These are phyloP conservation scores for Dissophora globulifera DNA, from an alignment of 192 early-diverging fungal species.

Conservation along the genomic window DNA sequence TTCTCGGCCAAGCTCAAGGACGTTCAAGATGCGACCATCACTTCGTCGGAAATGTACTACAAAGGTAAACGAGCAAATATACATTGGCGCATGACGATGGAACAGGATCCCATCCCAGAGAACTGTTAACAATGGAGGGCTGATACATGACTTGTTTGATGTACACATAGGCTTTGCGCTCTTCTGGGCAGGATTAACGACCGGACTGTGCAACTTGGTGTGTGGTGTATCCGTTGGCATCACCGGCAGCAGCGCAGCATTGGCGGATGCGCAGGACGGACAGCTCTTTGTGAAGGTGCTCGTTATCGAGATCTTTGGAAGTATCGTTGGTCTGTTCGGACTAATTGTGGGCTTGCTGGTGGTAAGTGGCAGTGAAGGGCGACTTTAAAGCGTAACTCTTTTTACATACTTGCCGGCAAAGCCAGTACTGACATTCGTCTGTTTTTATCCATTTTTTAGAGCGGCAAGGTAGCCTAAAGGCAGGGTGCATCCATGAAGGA, in stretches of 20 bases:
- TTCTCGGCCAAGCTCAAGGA: constrained; percentile 87
- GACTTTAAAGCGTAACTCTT: not conserved
- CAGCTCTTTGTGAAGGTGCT: constrained; percentile 97
- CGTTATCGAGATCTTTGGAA: constrained; percentile 97
- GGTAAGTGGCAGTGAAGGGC: constrained; percentile 43
- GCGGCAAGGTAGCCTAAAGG: constrained; percentile 25
- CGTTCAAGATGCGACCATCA: constrained; percentile 57
- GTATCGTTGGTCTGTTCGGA: constrained; percentile 95
- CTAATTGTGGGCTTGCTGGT: constrained; percentile 93
- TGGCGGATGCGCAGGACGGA: constrained; percentile 96
- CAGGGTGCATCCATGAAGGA: not conserved
- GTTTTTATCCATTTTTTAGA: constrained; percentile 4
- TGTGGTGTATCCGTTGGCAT: constrained; percentile 95
- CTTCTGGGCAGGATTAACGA: constrained; percentile 97
- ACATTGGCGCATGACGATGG: too few relatives aligned
- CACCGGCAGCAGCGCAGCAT: constrained; percentile 90
- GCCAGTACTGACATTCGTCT: not conserved
- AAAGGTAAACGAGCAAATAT: constrained; percentile 78
- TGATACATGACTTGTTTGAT: too few relatives aligned
- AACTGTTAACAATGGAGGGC: too few relatives aligned
- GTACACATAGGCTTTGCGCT: constrained; percentile 91
- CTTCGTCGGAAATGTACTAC: constrained; percentile 73
- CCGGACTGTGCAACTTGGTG: constrained; percentile 91
- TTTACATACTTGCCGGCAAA: too few relatives aligned
- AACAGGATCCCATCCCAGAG: too few relatives aligned